Conservation (phyloP, 768 basidiomycete species). For the Tephrocybe sp. region DNA sequence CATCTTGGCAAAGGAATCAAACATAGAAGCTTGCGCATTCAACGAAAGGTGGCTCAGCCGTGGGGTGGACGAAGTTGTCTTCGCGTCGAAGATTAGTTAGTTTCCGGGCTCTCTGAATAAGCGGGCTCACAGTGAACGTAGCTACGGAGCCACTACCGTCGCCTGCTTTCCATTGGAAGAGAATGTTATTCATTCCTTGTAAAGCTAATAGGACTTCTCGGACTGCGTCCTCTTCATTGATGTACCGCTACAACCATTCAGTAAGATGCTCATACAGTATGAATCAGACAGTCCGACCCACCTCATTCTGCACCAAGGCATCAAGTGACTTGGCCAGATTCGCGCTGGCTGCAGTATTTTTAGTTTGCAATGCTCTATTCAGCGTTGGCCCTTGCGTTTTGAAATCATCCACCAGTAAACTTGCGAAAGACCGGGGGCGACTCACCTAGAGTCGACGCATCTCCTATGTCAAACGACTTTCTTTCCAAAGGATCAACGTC, state of each 20-base stretch:
- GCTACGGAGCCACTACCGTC: conserved; percentile 16
- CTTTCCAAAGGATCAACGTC: conserved; percentile 36
- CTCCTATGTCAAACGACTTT: conserved; percentile 57
- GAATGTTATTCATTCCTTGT: conserved; percentile 67
- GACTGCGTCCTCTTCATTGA: conserved; percentile 74
- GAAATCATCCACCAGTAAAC: background rate
- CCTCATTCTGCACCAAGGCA: conserved; percentile 19
- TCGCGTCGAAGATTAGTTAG: background rate
- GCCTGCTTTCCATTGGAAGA: conserved; percentile 39
- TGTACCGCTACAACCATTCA: conserved; percentile 56
- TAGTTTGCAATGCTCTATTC: conserved; percentile 11
- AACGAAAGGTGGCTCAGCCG: conserved; percentile 68
- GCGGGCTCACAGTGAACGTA: conserved; percentile 29
- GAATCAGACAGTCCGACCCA: conserved; percentile 1
- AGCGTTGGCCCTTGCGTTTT: conserved; percentile 18
- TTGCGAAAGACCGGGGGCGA: background rate
- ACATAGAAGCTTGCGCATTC: conserved; percentile 63
- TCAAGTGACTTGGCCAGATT: conserved; percentile 9
- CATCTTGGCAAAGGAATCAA: conserved; percentile 54
- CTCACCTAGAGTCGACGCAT: conserved; percentile 73
- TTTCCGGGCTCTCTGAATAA: no score
- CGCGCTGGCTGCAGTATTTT: background rate
- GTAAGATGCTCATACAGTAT: background rate
- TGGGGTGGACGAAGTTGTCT: conserved; percentile 56
- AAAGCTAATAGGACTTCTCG: conserved; percentile 75